Base-by-base conservation (phyloP, 306 rosid species). In the Gastrolobium villosum region DNA sequence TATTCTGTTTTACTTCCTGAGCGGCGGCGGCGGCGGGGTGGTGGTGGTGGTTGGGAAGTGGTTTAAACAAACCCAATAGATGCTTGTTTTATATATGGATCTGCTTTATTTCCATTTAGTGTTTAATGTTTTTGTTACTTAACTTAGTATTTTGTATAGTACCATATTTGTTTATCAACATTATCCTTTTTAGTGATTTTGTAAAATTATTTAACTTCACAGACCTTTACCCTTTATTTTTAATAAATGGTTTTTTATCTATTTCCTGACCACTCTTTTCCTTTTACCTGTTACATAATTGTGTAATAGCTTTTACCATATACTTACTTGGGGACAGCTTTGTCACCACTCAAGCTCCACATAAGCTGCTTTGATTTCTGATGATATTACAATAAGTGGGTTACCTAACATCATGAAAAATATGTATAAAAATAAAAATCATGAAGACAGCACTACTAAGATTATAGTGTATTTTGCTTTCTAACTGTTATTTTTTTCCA, bases 401-500 rank as follows among this genome's bases (percentile, higher is more conserved):
- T 69, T 15, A 40, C 66, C 41, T 14, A 62, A 20, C 15, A 39
- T 56, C 72, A 34, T 36, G 26, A 20, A 20, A 20, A 0, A 20
- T 20, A 20, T 20, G 26, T 20, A 20, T 20, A 20, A 20, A 20
- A 20, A 20, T 0, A 20, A 20, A 20, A 20, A 20, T 20, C 26
- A 40, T 26, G 15, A 70, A 74, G 69, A 67, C 62, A n/a, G 52
- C 61, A 32, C 62, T 32, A 30, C 56, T 75, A 72, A 65, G 70
- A 61, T 35, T 45, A 28, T 32, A 28, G 9, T 84, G 66, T 77
- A 82, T 76, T 72, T 74, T 77, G 63, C 78, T 79, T 66, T 69
- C 45, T 54, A 49, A 76, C 80, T 56, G 35, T 67, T 74, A 36
- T 56, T 83, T 77, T 83, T 74, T 79, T 82, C 48, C 91, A 95